Percentiles rank a stretch among this genome's conserved stretches.
phyloP scores from a whole-genome alignment of 202 grass and related monocot species.

The Setaria italica region DNA sequence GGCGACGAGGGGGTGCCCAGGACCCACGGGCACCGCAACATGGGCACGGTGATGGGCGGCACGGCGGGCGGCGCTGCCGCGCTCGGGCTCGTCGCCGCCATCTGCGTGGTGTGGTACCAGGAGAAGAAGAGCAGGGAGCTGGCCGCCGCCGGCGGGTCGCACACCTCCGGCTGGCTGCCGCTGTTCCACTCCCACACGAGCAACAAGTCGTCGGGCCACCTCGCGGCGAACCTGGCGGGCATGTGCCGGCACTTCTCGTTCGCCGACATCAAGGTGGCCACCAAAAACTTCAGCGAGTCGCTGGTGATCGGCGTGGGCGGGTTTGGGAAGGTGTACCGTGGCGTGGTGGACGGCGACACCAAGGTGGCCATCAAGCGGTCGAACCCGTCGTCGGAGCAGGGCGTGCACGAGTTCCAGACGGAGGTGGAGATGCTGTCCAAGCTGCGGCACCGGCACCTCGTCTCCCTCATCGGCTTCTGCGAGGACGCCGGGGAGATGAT shows the following conservation, averaged over 20 bases:
- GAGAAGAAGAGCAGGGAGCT: conserved; percentile 57
- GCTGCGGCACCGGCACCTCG: conserved; percentile 89
- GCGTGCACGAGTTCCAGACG: conserved; percentile 90
- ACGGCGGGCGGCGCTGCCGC: conserved; percentile 73
- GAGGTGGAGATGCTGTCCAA: conserved; percentile 99
- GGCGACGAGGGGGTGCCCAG: not conserved
- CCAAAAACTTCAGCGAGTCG: conserved; percentile 76
- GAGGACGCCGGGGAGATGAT: conserved; percentile 91
- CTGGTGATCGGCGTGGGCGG: conserved; percentile 91
- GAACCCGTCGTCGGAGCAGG: conserved; percentile 90
- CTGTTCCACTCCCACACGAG: conserved; percentile 72
- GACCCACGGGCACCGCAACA: not conserved
- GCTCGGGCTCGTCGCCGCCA: conserved; percentile 51
- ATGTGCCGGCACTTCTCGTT: conserved; percentile 93
- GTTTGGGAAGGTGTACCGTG: conserved; percentile 87
- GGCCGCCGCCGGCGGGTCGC: conserved; percentile 45
- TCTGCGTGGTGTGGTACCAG: conserved; percentile 54
- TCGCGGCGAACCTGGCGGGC: conserved; percentile 63
- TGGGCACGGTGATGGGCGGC: conserved; percentile 52
- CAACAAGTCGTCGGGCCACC: conserved; percentile 77
- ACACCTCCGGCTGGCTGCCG: conserved; percentile 72
- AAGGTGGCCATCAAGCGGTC: conserved; percentile 91
- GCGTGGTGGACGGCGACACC: conserved; percentile 62
- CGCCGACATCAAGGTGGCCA: conserved; percentile 81
- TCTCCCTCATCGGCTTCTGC: conserved; percentile 94